These are phyloP conservation scores for Friedmanniomyces endolithicus DNA, from an alignment of 495 filamentous ascomycete genomes.

Conservation along the genomic window DNA sequence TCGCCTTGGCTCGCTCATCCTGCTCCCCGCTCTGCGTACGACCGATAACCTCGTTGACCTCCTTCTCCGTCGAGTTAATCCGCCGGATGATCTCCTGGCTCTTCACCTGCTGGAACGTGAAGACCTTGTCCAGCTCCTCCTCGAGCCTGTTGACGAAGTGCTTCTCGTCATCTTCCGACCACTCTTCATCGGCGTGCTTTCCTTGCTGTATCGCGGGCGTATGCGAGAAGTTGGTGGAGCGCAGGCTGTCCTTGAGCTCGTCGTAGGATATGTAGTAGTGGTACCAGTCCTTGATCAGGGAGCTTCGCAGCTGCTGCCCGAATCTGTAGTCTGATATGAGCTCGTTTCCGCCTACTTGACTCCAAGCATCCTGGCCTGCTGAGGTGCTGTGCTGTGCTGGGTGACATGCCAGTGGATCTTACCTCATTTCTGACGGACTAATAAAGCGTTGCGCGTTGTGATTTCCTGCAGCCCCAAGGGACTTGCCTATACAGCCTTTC, in stretches of 20 bases:
- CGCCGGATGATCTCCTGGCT: constrained; percentile 83
- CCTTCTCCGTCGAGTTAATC: constrained; percentile 73
- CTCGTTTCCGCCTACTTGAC: too few species aligned
- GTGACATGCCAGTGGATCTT: too few species aligned
- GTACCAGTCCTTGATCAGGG: constrained; percentile 86
- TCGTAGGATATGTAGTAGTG: constrained; percentile 98
- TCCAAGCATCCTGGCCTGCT: too few species aligned
- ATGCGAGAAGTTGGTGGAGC: constrained; percentile 52
- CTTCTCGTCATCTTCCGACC: constrained; percentile 88
- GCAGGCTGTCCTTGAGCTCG: constrained; percentile 76
- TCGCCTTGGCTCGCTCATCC: constrained; percentile 17
- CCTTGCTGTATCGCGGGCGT: constrained; percentile 37
- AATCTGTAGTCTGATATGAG: constrained; percentile 47
- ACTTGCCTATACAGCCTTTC: too few species aligned
- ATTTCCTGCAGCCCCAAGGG: too few species aligned
- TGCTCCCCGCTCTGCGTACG: constrained; percentile 50
- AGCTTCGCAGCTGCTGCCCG: constrained; percentile 86
- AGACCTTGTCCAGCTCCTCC: constrained; percentile 88
- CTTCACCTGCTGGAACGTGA: constrained; percentile 91
- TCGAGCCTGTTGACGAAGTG: constrained; percentile 78
- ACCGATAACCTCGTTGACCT: constrained; percentile 75
- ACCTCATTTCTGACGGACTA: too few species aligned
- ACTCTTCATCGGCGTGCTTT: constrained; percentile 43
- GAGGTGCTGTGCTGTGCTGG: too few species aligned
- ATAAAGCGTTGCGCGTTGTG: too few species aligned